Base-by-base conservation (phyloP, 2,329 filamentous ascomycete genomes). In the Colletotrichum truncatum region DNA sequence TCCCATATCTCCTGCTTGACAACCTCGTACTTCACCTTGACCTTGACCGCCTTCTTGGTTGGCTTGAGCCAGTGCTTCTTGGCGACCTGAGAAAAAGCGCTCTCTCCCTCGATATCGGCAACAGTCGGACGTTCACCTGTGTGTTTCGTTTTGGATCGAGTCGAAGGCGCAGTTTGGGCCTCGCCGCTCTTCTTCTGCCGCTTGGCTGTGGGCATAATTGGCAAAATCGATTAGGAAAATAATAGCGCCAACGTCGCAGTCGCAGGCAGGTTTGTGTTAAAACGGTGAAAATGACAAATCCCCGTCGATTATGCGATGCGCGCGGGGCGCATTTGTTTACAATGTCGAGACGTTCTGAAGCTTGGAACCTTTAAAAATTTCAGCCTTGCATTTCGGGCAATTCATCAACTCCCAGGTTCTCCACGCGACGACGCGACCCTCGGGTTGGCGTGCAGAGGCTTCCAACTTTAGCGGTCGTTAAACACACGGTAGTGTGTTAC, bases 1-100 rank as follows among this genome's bases (percentile, higher is more conserved):
- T 97, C 93, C 94, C 95, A 99, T 63, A 99, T 90, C 73, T 93
- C 89, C 71, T 89, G 87, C 81, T 97, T 97, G 73, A 99, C 81
- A 48, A 97, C 88, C 68, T 97, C 91, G 53, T 93, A 95, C 78
- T 93, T 92, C 80, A 93, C 90, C 78, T 90, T 92, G 73, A 87
- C 81, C 74, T 90, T 93, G 51, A 86, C 78, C 26, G 85, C 72
- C 74, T 86, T 88, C 43, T 63, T 66, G 23, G 86, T 81, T 8
- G 83, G 71, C 75, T 91, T 91, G 67, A 97, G 82, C 96, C 96
- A 99, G 79, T 95, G 87, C 77, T 92, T 89, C 74, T 90, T 88
- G 67, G 96, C 96, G 69, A 98, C 83, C 76, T 91, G 87, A 72
- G 91, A 89, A 80, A 93, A 93, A 69, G 86, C 81, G 72, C 84